These are phyloP conservation scores for Chaetomiaceae sp. DNA, from an alignment of 2,329 filamentous ascomycete species.

Conservation along the genomic window DNA sequence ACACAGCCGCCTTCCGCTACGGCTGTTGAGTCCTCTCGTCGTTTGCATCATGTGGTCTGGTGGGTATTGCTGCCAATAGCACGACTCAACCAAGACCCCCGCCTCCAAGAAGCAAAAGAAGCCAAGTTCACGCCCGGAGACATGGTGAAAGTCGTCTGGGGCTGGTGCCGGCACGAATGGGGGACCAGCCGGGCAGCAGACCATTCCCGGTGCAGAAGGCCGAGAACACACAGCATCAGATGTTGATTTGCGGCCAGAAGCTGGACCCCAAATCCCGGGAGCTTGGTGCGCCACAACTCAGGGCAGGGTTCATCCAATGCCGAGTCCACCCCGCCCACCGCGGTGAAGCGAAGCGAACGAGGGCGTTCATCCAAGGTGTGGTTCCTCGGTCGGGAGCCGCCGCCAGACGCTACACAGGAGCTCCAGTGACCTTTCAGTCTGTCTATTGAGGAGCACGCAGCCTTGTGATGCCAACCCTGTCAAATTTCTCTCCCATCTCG, in stretches of 20 bases:
- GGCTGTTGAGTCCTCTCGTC: too few relatives aligned
- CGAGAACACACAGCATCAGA: conserved; percentile 11
- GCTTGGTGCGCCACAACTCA: not conserved
- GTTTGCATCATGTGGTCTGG: too few relatives aligned
- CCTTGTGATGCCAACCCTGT: not conserved
- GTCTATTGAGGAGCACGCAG: not conserved
- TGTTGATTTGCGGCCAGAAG: conserved; percentile 18
- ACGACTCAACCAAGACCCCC: too few relatives aligned
- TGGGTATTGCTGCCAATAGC: too few relatives aligned
- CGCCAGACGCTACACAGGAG: not conserved
- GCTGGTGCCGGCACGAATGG: not conserved
- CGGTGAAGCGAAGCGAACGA: not conserved
- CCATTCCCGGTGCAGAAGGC: conserved; percentile 7
- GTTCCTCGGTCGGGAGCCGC: not conserved
- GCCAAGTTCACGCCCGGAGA: too few relatives aligned
- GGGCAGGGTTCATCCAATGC: not conserved
- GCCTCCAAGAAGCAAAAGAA: too few relatives aligned
- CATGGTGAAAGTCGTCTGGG: not conserved
- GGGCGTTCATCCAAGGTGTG: not conserved
- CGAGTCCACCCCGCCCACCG: too few relatives aligned
- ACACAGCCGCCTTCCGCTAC: too few relatives aligned
- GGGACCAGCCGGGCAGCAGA: not conserved
- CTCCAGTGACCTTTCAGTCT: not conserved
- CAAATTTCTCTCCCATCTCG: not conserved
- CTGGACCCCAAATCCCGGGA: conserved; percentile 7